Evolutionary conservation across 1,139 yeast species (phyloP).

Genomic region (Kurtzmaniella natalensis): DNA sequence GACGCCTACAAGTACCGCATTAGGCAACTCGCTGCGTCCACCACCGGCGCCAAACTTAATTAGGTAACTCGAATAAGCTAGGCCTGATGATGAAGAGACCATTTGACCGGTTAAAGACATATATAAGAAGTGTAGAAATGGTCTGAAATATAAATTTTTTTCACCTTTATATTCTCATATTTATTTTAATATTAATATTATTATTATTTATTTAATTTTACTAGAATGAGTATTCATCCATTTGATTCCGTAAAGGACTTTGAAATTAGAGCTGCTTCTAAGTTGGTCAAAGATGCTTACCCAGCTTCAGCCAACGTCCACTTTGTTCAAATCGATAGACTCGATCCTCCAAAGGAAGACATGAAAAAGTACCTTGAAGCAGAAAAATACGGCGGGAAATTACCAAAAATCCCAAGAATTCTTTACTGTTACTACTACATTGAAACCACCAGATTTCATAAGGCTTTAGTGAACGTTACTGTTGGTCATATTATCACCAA

Average conservation of each 20-base stretch:
- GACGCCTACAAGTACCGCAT: constrained; percentile 1
- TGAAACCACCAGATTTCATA: constrained; percentile 54
- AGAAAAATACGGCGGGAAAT: constrained; percentile 54
- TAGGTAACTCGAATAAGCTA: background rate
- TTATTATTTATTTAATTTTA: background rate
- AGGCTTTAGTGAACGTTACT: constrained; percentile 68
- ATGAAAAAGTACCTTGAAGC: constrained; percentile 69
- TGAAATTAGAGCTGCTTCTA: constrained; percentile 62
- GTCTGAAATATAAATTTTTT: too few species aligned
- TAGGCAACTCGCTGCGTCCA: background rate
- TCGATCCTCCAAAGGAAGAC: constrained; percentile 79
- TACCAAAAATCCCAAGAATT: constrained; percentile 61
- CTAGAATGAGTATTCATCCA: constrained; percentile 32
- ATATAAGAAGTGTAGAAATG: background rate
- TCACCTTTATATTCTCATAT: too few species aligned
- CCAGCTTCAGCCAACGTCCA: constrained; percentile 50
- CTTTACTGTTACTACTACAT: constrained; percentile 67
- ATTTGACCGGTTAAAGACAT: background rate
- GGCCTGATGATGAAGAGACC: background rate
- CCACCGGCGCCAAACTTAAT: background rate
- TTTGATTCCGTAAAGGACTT: constrained; percentile 65
- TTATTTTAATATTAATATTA: background rate
- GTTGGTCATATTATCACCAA: constrained; percentile 61
- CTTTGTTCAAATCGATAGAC: constrained; percentile 67
- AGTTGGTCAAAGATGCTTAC: constrained; percentile 56